Percentiles rank a stretch among this genome's conserved stretches.
phyloP scores from a whole-genome alignment of 176 grass and related monocot species.

The Musa troglodytarum region DNA sequence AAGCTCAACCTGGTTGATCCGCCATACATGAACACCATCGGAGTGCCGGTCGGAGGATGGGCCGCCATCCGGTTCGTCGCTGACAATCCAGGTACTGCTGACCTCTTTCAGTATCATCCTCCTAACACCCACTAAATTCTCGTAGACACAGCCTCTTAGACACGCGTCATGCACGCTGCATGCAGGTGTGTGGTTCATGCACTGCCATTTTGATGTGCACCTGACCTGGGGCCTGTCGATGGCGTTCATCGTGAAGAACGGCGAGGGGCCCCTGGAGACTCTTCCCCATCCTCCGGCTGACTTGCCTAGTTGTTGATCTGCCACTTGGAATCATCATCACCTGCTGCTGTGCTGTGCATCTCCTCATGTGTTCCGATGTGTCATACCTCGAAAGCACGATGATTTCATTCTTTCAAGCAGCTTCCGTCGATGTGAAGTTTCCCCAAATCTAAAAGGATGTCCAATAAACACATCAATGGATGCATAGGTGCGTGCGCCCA shows the following conservation, averaged over 20 bases:
- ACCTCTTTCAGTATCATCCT: neutral
- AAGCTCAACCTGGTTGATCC: conserved; percentile 9
- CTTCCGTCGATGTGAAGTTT: too few relatives aligned
- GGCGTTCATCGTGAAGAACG: conserved; percentile 20
- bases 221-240: conserved; percentile 1
- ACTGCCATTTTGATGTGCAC: conserved; percentile 13
- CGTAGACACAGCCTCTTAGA: too few relatives aligned
- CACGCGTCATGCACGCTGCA: too few relatives aligned
- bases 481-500: too few relatives aligned
- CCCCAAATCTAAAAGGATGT: too few relatives aligned
- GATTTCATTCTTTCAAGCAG: too few relatives aligned
- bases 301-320: conserved; percentile 3
- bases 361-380: too few relatives aligned
- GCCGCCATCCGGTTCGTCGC: conserved; percentile 10
- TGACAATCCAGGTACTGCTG: conserved; percentile 3
- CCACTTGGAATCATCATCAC: too few relatives aligned
- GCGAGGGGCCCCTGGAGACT: neutral
- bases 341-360: neutral
- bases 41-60: conserved; percentile 13
- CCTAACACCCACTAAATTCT: too few relatives aligned
- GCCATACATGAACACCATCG: conserved; percentile 12
- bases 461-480: too few relatives aligned
- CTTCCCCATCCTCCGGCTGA: conserved; percentile 13
- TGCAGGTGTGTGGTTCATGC: conserved; percentile 23
- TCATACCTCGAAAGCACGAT: too few relatives aligned